Conservation (phyloP, 192 early-diverging fungal genomes). For the Phycomyces nitens region DNA sequence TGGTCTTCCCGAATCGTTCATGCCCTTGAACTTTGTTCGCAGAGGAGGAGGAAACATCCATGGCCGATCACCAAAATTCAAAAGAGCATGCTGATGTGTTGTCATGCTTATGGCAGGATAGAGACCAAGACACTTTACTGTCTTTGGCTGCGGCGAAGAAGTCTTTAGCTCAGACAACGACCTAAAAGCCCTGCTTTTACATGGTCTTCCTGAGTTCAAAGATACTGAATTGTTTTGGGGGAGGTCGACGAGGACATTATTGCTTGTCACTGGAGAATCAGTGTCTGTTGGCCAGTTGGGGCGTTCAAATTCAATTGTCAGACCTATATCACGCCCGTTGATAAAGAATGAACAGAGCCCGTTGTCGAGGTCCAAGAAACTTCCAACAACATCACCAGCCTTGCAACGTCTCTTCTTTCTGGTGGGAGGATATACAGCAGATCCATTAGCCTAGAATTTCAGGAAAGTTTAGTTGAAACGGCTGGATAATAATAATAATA, state of each 20-base stretch:
- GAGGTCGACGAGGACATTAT: too few relatives aligned
- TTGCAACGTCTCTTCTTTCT: constrained; percentile 51
- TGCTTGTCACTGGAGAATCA: too few relatives aligned
- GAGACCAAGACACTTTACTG: constrained; percentile 26
- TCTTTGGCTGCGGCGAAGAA: background rate
- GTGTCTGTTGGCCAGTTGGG: constrained; percentile 4
- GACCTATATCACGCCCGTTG: constrained; percentile 67
- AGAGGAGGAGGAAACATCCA: constrained; percentile 34
- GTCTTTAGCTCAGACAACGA: background rate
- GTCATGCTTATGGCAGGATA: constrained; percentile 76
- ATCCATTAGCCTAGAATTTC: constrained; percentile 37
- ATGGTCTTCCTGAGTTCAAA: background rate
- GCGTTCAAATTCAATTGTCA: constrained; percentile 53
- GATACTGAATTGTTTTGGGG: too few relatives aligned
- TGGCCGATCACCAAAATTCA: constrained; percentile 64
- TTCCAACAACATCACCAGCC: constrained; percentile 49
- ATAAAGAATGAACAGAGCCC: constrained; percentile 55
- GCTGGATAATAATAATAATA: background rate
- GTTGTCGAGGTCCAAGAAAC: constrained; percentile 62
- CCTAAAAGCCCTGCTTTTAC: background rate
- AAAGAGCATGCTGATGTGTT: constrained; percentile 60
- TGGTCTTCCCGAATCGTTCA: constrained; percentile 15
- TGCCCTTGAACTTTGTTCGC: background rate
- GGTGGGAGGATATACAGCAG: constrained; percentile 35
- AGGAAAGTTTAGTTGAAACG: background rate